A percentile compares a stretch with the other conserved stretches of the same genome.
Conservation (phyloP, 2,329 filamentous ascomycete species). For the Microsporum canis region DNA sequence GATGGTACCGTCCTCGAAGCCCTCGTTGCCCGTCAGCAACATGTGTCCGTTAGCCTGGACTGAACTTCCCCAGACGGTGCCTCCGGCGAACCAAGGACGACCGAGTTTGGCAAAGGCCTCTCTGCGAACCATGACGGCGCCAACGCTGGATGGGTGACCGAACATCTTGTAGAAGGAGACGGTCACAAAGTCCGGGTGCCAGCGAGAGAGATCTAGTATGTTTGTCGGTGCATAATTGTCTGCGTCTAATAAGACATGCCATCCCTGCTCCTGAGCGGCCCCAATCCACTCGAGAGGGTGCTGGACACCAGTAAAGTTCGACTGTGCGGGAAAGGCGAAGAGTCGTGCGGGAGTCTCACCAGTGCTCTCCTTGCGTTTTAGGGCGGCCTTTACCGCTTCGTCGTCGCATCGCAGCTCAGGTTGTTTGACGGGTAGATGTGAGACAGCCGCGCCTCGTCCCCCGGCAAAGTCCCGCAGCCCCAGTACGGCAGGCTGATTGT, state of each 20-base stretch:
- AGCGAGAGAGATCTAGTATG: conserved; percentile 44
- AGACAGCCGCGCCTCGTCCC: conserved; percentile 7
- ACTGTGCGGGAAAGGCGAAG: conserved; percentile 60
- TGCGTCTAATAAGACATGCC: conserved; percentile 49
- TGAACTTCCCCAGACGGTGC: conserved; percentile 40
- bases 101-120: conserved; percentile 46
- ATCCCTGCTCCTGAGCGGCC: conserved; percentile 15
- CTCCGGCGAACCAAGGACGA: conserved; percentile 56
- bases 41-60: conserved; percentile 11
- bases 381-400: background rate
- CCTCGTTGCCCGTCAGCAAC: conserved; percentile 36
- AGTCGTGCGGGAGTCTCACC: conserved; percentile 22
- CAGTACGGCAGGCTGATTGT: conserved; percentile 50
- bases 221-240: conserved; percentile 53
- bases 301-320: conserved; percentile 56
- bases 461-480: conserved; percentile 40
- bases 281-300: conserved; percentile 48
- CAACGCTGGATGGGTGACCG: conserved; percentile 50
- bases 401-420: conserved; percentile 9
- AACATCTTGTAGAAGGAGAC: conserved; percentile 58
- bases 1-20: conserved; percentile 56
- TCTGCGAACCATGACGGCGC: conserved; percentile 47
- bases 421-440: conserved; percentile 6
- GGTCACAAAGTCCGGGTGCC: conserved; percentile 49
- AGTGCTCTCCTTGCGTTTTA: background rate